A percentile compares a stretch with the other conserved stretches of the same genome.
Conservation (phyloP, 257 asterid genomes). For the Linderniella brevidens region DNA sequence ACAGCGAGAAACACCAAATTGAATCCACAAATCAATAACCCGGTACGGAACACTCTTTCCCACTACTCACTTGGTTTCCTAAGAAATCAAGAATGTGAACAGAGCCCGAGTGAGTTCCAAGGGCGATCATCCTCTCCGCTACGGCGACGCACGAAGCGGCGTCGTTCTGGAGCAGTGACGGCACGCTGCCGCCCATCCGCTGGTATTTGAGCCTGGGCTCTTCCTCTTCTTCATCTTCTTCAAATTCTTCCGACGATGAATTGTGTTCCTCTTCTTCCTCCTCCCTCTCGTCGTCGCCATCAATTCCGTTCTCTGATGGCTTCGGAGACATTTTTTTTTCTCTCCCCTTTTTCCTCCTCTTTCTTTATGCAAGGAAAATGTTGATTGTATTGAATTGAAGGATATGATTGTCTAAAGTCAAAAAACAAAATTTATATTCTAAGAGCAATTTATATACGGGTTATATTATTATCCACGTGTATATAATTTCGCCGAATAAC, state of each 20-base stretch:
- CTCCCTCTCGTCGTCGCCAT: slow-evolving; percentile 89
- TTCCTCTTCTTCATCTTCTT: slow-evolving; percentile 46
- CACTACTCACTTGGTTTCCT: slow-evolving; percentile 79
- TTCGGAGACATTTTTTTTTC: slow-evolving; percentile 32
- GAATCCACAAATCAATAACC: not conserved
- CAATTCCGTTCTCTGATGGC: slow-evolving; percentile 73
- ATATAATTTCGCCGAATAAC: too few species aligned
- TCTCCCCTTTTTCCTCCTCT: too few species aligned
- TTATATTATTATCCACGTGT: too few species aligned
- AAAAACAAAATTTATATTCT: too few species aligned
- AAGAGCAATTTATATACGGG: too few species aligned
- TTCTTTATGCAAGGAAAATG: too few species aligned
- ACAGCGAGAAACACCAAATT: not conserved
- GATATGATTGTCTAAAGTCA: too few species aligned
- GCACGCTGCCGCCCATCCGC: slow-evolving; percentile 96
- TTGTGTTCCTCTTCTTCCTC: slow-evolving; percentile 54
- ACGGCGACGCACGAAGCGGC: slow-evolving; percentile 86
- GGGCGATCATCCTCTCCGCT: slow-evolving; percentile 95
- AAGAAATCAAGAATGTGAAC: slow-evolving; percentile 94
- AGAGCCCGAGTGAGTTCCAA: slow-evolving; percentile 72
- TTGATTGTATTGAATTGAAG: too few species aligned
- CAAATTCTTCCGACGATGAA: slow-evolving; percentile 33
- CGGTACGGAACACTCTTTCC: not conserved
- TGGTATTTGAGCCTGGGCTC: slow-evolving; percentile 97
- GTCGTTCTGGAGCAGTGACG: slow-evolving; percentile 59